Conservation (phyloP, 2,329 filamentous ascomycete species). For the Sphaerulina populicola region DNA sequence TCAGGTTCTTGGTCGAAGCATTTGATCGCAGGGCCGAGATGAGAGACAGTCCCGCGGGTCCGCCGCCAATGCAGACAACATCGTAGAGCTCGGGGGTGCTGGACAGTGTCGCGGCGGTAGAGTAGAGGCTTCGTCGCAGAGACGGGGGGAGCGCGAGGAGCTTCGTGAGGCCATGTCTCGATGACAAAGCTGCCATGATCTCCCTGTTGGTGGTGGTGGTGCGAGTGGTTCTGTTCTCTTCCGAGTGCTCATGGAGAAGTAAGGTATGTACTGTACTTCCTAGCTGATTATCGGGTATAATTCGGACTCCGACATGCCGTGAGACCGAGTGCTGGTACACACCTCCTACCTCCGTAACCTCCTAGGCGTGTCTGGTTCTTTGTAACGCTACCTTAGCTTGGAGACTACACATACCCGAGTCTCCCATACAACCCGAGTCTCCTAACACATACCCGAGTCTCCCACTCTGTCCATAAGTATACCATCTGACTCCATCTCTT, state of each 20-base stretch:
- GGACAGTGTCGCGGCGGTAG: constrained; percentile 14
- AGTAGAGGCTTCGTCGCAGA: constrained; percentile 24
- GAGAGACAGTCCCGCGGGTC: constrained; percentile 22
- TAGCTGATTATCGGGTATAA: background rate
- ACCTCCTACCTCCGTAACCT: no score
- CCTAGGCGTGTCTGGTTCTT: no score
- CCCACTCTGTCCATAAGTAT: background rate
- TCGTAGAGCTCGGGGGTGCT: constrained; percentile 59
- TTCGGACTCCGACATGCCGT: background rate
- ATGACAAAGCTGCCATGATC: background rate
- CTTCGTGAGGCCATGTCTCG: constrained; percentile 11
- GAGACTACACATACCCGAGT: no score
- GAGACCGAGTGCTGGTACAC: no score
- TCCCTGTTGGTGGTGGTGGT: background rate
- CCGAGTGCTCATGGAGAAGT: no score
- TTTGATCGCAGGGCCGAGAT: constrained; percentile 34
- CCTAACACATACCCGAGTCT: background rate
- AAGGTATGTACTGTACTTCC: no score
- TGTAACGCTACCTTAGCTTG: no score
- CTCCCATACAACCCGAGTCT: background rate
- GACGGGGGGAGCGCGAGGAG: constrained; percentile 26
- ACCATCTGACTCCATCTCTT: background rate
- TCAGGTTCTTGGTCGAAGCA: constrained; percentile 56
- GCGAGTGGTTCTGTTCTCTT: no score
- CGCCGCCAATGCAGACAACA: constrained; percentile 23